These are phyloP conservation scores for Pseudogymnoascus destructans DNA, from an alignment of 2,329 filamentous ascomycete species.

Conservation along the genomic window DNA sequence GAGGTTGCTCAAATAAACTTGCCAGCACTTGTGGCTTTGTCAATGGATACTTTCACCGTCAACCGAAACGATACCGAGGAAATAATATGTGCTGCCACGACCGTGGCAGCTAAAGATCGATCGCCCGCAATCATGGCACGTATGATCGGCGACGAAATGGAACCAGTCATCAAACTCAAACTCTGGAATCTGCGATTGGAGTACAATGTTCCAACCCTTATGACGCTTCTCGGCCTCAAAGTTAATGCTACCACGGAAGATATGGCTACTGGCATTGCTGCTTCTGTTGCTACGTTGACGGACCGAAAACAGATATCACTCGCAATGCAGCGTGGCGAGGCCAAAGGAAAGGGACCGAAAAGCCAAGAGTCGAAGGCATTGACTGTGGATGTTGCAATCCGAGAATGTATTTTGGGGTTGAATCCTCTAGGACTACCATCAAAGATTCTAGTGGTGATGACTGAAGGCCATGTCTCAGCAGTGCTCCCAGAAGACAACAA, in stretches of 20 bases:
- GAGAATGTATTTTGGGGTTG: conserved; percentile 70
- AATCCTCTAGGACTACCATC: conserved; percentile 66
- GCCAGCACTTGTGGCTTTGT: conserved; percentile 70
- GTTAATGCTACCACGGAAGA: conserved; percentile 58
- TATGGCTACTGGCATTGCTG: conserved; percentile 60
- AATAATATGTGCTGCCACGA: conserved; percentile 45
- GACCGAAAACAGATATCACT: conserved; percentile 41
- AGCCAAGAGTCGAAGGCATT: conserved; percentile 38
- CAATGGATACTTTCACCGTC: conserved; percentile 49
- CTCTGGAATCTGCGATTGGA: conserved; percentile 75
- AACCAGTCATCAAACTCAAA: conserved; percentile 80
- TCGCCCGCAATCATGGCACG: conserved; percentile 70
- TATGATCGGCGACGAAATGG: conserved; percentile 87
- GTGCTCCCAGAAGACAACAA: conserved; percentile 51
- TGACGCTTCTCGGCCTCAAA: conserved; percentile 62
- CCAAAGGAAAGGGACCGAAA: conserved; percentile 21
- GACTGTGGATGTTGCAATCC: conserved; percentile 59
- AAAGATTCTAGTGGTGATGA: conserved; percentile 66
- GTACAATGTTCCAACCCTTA: conserved; percentile 72
- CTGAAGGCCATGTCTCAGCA: conserved; percentile 61
- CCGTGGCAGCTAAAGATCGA: conserved; percentile 19
- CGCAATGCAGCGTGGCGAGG: conserved; percentile 14
- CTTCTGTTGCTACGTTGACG: conserved; percentile 66
- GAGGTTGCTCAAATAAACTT: conserved; percentile 73
- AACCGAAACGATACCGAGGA: conserved; percentile 56